Evolutionary conservation across 2,329 filamentous ascomycete species (phyloP), one percentile per base, ranked within the genome.

Genomic region (Diaporthe citrichinensis): DNA sequence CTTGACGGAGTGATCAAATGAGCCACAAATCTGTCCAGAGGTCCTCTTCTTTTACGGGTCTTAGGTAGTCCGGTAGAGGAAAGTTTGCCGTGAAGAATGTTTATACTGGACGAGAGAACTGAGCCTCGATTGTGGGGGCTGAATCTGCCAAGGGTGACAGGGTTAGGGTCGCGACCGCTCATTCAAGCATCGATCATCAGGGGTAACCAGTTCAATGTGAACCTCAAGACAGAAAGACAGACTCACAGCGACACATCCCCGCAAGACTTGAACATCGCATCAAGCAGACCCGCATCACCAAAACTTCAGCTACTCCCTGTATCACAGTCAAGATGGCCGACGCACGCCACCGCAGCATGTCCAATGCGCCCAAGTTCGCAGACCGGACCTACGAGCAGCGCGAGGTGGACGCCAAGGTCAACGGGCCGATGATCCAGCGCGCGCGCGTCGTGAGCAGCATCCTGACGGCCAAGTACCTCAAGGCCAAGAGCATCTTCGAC

Each of bases 401-500:
- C 69, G 74, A 75, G 59, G 72, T 53, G 46, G 77, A 78, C 71
- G 77, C 77, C 9, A 58, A 55, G 65, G 65, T 58, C 51, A 78
- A 78, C 72, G 77, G 71, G 41, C 77, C 77, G 46, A 77, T 77
- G 74, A 77, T 77, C 76, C 76, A 75, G 44, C 77, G 77, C 39
- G 73, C 77, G 59, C 76, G 76, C 44, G 68, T 57, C 55, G 77
- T 78, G 65, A 72, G 53, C 76, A 73, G 74, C 76, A 77, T 78
- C 74, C 74, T 78, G 67, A 78, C 77, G 57, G 76, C 76, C 49
- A 72, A 71, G 72, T 76, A 77, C 74, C 77, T 77, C 31, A 77
- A 77, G 65, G 77, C 77, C n/a, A 78, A 78, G 74, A 72, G 65
- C 17, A 74, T 75, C 25, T 78, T 78, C 36, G 77, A 78, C 72